These are phyloP conservation scores for Yarrowia keelungensis DNA, from an alignment of 805 yeast species.

Conservation along the genomic window DNA sequence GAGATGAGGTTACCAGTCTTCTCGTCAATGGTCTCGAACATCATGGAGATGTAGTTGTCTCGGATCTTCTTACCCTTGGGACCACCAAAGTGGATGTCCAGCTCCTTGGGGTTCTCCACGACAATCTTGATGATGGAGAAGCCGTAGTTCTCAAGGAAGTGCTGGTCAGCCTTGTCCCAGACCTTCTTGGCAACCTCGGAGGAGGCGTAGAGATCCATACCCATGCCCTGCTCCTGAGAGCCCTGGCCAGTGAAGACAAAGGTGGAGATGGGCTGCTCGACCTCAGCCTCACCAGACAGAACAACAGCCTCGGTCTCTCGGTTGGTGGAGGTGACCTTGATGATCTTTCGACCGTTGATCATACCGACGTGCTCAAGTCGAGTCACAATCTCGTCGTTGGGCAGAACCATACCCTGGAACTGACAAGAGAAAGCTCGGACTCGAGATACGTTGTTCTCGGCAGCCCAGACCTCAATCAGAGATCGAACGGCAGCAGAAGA, in stretches of 20 bases:
- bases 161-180: constrained; percentile 97
- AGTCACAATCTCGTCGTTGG: constrained; percentile 88
- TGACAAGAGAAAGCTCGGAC: constrained; percentile 91
- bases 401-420: constrained; percentile 97
- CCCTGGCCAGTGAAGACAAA: constrained; percentile 99
- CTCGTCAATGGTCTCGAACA: constrained; percentile 91
- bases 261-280: constrained; percentile 96
- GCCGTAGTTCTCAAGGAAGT: constrained; percentile 92
- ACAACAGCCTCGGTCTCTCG: constrained; percentile 79
- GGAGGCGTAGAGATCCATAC: constrained; percentile 95
- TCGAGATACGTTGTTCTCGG: constrained; percentile 93
- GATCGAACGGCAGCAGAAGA: constrained; percentile 95
- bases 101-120: constrained; percentile 91
- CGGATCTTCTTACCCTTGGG: constrained; percentile 94
- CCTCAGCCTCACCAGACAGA: constrained; percentile 94
- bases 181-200: constrained; percentile 92
- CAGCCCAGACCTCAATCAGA: constrained; percentile 97
- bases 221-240: constrained; percentile 99
- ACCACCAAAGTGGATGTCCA: constrained; percentile 97
- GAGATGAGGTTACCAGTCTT: constrained; percentile 77
- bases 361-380: constrained; percentile 94
- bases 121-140: constrained; percentile 97
- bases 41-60: constrained; percentile 94
- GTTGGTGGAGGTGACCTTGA: constrained; percentile 88
- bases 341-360: constrained; percentile 98